phyloP scores from a whole-genome alignment of 441 rosid species.

The Populus hybrid region DNA sequence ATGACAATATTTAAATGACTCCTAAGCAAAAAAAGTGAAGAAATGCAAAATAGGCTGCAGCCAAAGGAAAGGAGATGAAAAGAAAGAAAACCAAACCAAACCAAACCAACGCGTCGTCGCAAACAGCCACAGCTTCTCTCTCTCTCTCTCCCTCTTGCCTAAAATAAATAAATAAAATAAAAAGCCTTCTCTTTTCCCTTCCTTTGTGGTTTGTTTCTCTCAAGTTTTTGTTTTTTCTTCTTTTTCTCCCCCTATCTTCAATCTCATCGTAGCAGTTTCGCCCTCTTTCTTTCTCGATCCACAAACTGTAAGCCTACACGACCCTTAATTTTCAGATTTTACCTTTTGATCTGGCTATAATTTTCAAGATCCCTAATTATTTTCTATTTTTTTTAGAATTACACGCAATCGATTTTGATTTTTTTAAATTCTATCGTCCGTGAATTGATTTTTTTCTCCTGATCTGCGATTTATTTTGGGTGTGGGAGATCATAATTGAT shows the following conservation, averaged over 20 bases:
- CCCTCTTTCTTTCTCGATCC: conserved; percentile 26
- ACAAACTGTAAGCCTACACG: conserved; percentile 20
- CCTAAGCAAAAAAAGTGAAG: conserved; percentile 23
- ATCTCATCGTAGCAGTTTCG: conserved; percentile 36
- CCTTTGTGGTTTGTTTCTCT: conserved; percentile 13
- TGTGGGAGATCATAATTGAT: not conserved
- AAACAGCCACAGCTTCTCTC: not conserved
- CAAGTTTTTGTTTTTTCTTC: conserved; percentile 23
- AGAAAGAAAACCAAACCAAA: not conserved
- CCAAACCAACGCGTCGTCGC: not conserved
- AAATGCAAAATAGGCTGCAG: conserved; percentile 13
- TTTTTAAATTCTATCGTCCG: not conserved
- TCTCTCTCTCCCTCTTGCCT: not conserved
- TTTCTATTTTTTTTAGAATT: not conserved
- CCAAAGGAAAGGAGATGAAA: conserved; percentile 26
- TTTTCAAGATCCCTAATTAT: conserved; percentile 30
- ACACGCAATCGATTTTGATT: conserved; percentile 19
- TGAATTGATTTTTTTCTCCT: not conserved
- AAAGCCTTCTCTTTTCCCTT: conserved; percentile 16
- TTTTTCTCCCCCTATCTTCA: conserved; percentile 11
- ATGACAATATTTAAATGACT: conserved; percentile 34
- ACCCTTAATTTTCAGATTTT: conserved; percentile 27
- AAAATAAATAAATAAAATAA: not conserved
- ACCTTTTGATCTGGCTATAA: conserved; percentile 17
- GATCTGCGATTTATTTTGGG: conserved; percentile 7